Conservation (phyloP, 129 eudicot species). For the Solidago caesia region DNA sequence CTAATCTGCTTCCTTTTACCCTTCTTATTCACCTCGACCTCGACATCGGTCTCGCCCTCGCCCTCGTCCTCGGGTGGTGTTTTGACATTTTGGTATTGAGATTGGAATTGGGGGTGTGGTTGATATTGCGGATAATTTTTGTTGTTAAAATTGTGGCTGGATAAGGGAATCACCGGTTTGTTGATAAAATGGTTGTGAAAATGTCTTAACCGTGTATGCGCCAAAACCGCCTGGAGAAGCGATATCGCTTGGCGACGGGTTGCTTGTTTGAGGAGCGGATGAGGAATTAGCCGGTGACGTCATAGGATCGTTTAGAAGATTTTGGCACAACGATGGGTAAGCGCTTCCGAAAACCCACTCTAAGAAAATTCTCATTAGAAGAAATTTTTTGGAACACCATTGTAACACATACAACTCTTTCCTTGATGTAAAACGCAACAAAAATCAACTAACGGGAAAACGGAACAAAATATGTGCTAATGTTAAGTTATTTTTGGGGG, state of each 20-base stretch:
- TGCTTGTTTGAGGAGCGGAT: not conserved
- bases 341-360: too few relatives aligned
- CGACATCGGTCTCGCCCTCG: not conserved
- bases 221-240: not conserved
- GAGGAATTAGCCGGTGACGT: not conserved
- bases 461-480: too few relatives aligned
- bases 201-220: not conserved
- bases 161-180: not conserved
- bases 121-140: not conserved
- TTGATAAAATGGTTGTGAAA: not conserved
- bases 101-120: not conserved
- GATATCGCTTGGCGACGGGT: not conserved
- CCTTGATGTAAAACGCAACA: too few relatives aligned
- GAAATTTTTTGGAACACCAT: too few relatives aligned
- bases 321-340: too few relatives aligned
- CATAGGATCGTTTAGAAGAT: not conserved
- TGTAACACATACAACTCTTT: too few relatives aligned
- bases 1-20: not conserved
- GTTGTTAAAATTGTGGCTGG: not conserved
- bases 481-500: too few relatives aligned
- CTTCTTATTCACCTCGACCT: not conserved
- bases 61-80: not conserved
- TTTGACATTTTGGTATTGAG: not conserved
- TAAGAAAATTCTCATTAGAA: too few relatives aligned
- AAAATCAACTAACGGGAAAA: too few relatives aligned